phyloP scores from a whole-genome alignment of 2,329 filamentous ascomycete species.

The Fonsecaea monophora region DNA sequence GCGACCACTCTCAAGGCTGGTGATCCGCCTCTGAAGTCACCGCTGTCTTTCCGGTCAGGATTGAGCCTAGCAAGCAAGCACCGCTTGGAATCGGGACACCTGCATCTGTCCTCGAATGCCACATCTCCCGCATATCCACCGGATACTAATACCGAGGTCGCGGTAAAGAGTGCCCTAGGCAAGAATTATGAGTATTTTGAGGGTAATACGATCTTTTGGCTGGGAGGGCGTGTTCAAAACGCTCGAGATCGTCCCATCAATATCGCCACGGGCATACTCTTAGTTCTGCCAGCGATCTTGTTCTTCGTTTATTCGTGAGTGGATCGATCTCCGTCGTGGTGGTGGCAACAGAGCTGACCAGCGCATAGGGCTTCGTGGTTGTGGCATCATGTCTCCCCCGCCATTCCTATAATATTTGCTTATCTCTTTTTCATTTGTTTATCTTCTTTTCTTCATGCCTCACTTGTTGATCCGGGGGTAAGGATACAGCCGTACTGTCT shows the following conservation, averaged over 20 bases:
- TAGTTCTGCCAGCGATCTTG: slow-evolving; percentile 77
- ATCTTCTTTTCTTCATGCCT: slow-evolving; percentile 93
- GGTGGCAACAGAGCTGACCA: slow-evolving; percentile 37
- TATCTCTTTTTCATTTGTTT: slow-evolving; percentile 91
- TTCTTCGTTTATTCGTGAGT: slow-evolving; percentile 82
- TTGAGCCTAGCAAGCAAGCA: slow-evolving; percentile 70
- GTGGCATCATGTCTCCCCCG: slow-evolving; percentile 85
- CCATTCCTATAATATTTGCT: slow-evolving; percentile 85
- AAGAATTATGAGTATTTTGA: slow-evolving; percentile 91
- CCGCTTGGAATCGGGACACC: slow-evolving; percentile 69
- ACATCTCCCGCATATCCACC: slow-evolving; percentile 72
- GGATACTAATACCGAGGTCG: slow-evolving; percentile 49
- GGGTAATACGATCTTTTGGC: slow-evolving; percentile 89
- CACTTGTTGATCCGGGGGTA: slow-evolving; percentile 89
- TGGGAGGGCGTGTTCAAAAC: slow-evolving; percentile 86
- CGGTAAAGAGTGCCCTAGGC: slow-evolving; percentile 57
- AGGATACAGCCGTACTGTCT: slow-evolving; percentile 47
- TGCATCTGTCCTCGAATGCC: slow-evolving; percentile 81
- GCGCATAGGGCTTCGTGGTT: slow-evolving; percentile 72
- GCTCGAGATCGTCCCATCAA: slow-evolving; percentile 87
- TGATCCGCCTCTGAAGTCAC: slow-evolving; percentile 70
- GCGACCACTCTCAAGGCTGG: slow-evolving; percentile 65
- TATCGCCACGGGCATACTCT: slow-evolving; percentile 78
- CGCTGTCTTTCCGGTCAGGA: slow-evolving; percentile 76
- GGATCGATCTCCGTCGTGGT: slow-evolving; percentile 15